Percentiles rank a stretch among this genome's conserved stretches.
Evolutionary conservation across 2,329 filamentous ascomycete genomes (phyloP).

Genomic region (Fusarium nurragi): DNA sequence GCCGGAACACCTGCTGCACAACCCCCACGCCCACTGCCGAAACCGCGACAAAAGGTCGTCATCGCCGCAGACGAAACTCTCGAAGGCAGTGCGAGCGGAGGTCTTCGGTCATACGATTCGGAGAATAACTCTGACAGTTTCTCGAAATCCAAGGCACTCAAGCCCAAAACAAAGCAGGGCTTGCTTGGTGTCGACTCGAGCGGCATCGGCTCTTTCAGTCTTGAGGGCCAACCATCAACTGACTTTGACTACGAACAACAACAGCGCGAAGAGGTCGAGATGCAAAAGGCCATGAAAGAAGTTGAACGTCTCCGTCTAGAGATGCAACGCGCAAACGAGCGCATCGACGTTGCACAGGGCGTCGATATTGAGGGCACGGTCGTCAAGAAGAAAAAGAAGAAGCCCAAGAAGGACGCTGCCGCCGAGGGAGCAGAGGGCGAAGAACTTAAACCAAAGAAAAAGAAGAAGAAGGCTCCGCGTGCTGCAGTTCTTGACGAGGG

Average conservation of each 20-base stretch:
- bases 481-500: conserved; percentile 24
- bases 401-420: conserved; percentile 55
- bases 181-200: conserved; percentile 90
- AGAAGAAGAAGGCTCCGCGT: conserved; percentile 48
- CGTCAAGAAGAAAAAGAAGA: conserved; percentile 71
- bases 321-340: conserved; percentile 85
- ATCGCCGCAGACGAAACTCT: conserved; percentile 80
- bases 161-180: conserved; percentile 68
- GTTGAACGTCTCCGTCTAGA: conserved; percentile 87
- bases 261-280: conserved; percentile 84
- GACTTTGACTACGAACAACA: conserved; percentile 70
- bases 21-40: conserved; percentile 50
- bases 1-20: conserved; percentile 48
- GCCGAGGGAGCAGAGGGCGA: conserved; percentile 30
- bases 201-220: conserved; percentile 75
- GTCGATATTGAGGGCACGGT: conserved; percentile 71
- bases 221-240: conserved; percentile 60
- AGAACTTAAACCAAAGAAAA: conserved; percentile 40
- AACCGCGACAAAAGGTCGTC: conserved; percentile 68
- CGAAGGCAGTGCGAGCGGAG: conserved; percentile 60
- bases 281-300: conserved; percentile 87
- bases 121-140: conserved; percentile 61
- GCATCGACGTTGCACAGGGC: conserved; percentile 76
- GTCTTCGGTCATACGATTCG: conserved; percentile 60
- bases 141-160: conserved; percentile 60